Evolutionary conservation across 129 eudicot species (phyloP).

Genomic region (Smallanthus sonchifolius): DNA sequence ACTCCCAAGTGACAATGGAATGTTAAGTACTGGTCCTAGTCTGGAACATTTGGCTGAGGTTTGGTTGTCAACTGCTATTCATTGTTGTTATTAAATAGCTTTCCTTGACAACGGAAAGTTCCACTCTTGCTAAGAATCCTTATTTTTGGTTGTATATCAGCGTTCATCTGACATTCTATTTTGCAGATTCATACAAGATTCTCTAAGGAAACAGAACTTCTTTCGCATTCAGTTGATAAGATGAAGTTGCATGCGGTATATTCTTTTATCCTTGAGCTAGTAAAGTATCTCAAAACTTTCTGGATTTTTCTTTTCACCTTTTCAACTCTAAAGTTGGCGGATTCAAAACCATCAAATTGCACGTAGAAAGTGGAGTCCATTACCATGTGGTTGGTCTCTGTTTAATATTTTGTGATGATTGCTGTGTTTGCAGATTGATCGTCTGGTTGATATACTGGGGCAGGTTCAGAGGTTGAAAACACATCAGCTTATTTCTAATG

Average conservation of each 20-base stretch:
- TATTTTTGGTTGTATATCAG: slow-evolving; percentile 2
- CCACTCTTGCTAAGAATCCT: not conserved
- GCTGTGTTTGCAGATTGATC: slow-evolving; percentile 47
- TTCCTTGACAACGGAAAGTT: not conserved
- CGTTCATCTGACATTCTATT: slow-evolving; percentile 14
- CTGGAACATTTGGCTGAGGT: slow-evolving; percentile 48
- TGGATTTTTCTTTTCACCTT: not conserved
- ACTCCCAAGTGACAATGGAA: slow-evolving; percentile 25
- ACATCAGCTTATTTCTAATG: slow-evolving; percentile 43
- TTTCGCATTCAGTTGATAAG: slow-evolving; percentile 46
- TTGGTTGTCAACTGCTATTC: slow-evolving; percentile 21
- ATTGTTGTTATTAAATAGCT: not conserved
- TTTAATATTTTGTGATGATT: not conserved
- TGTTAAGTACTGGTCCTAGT: slow-evolving; percentile 26
- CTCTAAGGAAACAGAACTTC: slow-evolving; percentile 35
- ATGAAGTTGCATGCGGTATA: slow-evolving; percentile 49
- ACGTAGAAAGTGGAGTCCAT: not conserved
- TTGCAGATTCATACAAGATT: slow-evolving; percentile 60
- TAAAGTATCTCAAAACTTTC: not conserved
- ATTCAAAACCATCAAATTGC: not conserved
- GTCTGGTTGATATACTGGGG: slow-evolving; percentile 43
- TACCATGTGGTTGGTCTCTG: slow-evolving; percentile 3
- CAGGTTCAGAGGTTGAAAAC: slow-evolving; percentile 50
- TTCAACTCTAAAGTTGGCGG: not conserved
- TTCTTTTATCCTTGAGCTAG: slow-evolving; percentile 6